Percentiles rank a stretch among this genome's conserved stretches.
These are phyloP conservation scores for Claviceps sp. DNA, from an alignment of 2,329 filamentous ascomycete genomes.

Conservation along the genomic window DNA sequence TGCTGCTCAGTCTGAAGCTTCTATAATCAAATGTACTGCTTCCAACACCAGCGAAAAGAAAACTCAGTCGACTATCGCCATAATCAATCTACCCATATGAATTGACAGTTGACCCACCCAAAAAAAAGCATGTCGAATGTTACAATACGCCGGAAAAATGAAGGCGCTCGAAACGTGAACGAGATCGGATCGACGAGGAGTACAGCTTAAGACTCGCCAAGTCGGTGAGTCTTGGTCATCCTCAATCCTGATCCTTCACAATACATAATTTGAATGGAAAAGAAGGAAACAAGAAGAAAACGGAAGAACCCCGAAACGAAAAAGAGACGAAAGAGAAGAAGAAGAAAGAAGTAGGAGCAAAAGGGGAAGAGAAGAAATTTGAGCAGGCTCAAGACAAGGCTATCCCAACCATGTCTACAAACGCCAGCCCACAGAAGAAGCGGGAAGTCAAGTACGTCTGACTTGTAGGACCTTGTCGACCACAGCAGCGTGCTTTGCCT, in stretches of 20 bases:
- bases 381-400: neutral
- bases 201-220: neutral
- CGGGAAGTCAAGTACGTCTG: conserved; percentile 8
- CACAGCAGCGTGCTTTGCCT: neutral
- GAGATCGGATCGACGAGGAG: neutral
- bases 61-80: neutral
- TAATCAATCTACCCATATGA: neutral
- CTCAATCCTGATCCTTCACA: conserved; percentile 8
- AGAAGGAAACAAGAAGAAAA: conserved; percentile 1
- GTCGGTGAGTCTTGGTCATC: conserved; percentile 9
- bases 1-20: neutral
- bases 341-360: neutral
- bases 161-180: conserved; percentile 1
- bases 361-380: neutral
- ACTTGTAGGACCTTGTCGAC: conserved; percentile 7
- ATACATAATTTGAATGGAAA: neutral
- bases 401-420: conserved; percentile 7
- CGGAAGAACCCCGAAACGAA: conserved; percentile 5
- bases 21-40: neutral
- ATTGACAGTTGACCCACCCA: neutral
- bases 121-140: neutral
- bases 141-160: neutral
- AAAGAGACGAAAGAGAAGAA: neutral
- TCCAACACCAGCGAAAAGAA: neutral
- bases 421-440: conserved; percentile 8